A percentile compares a stretch with the other conserved stretches of the same genome.
phyloP scores from a whole-genome alignment of 73 alveolate species.

The Urostyla sp. region DNA sequence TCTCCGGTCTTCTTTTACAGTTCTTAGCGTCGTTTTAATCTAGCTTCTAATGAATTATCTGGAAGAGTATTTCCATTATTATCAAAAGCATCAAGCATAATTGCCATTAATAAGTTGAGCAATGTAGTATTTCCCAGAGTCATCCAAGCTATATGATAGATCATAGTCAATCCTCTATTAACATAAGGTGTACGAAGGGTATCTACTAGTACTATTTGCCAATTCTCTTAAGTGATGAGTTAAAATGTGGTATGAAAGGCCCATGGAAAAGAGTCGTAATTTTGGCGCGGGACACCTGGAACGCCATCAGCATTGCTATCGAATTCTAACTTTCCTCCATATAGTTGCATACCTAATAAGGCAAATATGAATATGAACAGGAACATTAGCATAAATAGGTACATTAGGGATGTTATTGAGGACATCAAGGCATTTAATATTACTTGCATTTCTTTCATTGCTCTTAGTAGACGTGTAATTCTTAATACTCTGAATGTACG shows the following conservation, averaged over 20 bases:
- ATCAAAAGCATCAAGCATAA: conserved; percentile 91
- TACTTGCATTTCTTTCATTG: conserved; percentile 88
- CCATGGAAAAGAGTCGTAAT: conserved; percentile 88
- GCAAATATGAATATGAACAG: conserved; percentile 93
- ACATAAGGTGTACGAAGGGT: conserved; percentile 63
- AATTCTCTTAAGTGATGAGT: conserved; percentile 92
- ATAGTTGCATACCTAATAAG: conserved; percentile 95
- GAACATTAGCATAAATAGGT: conserved; percentile 84
- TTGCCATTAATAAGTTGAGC: conserved; percentile 93
- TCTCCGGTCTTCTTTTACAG: conserved; percentile 2
- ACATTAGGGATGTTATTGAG: conserved; percentile 83
- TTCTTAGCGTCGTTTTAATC: conserved; percentile 68
- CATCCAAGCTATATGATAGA: conserved; percentile 92
- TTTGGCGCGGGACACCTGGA: conserved; percentile 69
- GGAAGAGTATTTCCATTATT: no score
- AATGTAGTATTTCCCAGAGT: conserved; percentile 94
- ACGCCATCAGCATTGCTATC: conserved; percentile 26
- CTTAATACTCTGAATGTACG: conserved; percentile 96
- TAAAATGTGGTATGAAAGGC: conserved; percentile 93
- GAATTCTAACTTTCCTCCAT: conserved; percentile 84
- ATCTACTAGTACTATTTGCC: conserved; percentile 89
- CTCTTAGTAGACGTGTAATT: conserved; percentile 91
- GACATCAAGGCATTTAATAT: conserved; percentile 87
- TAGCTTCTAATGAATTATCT: conserved; percentile 37
- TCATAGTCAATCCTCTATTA: conserved; percentile 59